Evolutionary conservation across 441 rosid genomes (phyloP), one percentile per base, ranked within the genome.

Genomic region (Lepidium campestre): DNA sequence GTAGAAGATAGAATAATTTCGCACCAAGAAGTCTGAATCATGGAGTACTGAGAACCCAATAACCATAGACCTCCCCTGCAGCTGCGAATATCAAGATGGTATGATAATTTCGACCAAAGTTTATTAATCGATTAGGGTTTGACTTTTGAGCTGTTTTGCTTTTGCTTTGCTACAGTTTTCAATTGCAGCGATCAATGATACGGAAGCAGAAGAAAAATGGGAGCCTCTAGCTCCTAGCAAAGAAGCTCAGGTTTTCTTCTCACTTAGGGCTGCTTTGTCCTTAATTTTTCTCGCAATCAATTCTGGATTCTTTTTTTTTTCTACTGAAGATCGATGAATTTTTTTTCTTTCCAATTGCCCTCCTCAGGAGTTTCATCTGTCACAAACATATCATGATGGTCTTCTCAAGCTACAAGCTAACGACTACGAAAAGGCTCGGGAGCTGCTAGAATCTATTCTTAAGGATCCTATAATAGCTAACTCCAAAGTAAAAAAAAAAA

Each of bases 161-260:
- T 63, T 31, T 61, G 4, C 10, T 53, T 45, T 57, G 54, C 72
- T 70, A 65, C 87, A 92, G 97, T 95, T 92, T 80, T 83, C 98
- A 52, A 88, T 92, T 68, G 78, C 97, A 40, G 99, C 99, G 13
- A 92, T 95, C 72, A 95, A 95, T 77, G 99, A 95, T 42, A 85
- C 92, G 9, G 93, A 90, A 56, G 78, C 99, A 14, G 81, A 50
- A 46, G 73, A 83, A 27, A 91, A 90, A 61, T 95, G 98, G 99
- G 98, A 92, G 77, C 99, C 98, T 70, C 73, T 92, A 65, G 98
- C 99, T 65, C 98, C 99, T 13, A 88, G 96, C 69, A 90, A 95
- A 79, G 98, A 92, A 85, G 96, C 98, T 62, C 99, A 92, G 98
- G 99, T 75, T 50, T 49, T 29, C 29, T 77, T 72, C 60, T 57